Conservation (phyloP, 2,329 filamentous ascomycete genomes). For the Aspergillus sp. region DNA sequence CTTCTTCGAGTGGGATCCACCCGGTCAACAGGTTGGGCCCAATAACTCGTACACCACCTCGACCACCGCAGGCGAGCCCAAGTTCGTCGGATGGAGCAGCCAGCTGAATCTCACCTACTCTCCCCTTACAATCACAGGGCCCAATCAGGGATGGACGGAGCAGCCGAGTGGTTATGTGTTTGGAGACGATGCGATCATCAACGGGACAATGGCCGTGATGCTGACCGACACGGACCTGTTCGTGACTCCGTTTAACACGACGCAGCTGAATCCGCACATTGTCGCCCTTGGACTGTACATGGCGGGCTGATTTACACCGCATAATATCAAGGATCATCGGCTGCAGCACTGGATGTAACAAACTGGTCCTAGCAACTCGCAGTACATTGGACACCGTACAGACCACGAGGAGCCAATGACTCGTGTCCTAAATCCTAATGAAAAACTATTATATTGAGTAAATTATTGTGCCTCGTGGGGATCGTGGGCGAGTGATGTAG, state of each 20-base stretch:
- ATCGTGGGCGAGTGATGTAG: too few relatives aligned
- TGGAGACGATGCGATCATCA: conserved; percentile 66
- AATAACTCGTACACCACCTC: conserved; percentile 13
- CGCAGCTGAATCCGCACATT: conserved; percentile 72
- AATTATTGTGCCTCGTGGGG: too few relatives aligned
- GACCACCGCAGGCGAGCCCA: conserved; percentile 7
- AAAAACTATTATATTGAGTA: too few relatives aligned
- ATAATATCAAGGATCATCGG: too few relatives aligned
- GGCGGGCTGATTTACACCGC: conserved; percentile 56
- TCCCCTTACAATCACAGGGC: conserved; percentile 8
- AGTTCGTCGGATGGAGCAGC: conserved; percentile 11
- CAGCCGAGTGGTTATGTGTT: conserved; percentile 39
- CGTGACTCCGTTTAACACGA: conserved; percentile 78
- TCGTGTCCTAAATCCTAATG: too few relatives aligned
- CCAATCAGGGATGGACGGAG: conserved; percentile 2
- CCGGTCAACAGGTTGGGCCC: conserved; percentile 1
- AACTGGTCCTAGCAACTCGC: too few relatives aligned
- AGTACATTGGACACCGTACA: too few relatives aligned
- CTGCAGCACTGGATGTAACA: too few relatives aligned
- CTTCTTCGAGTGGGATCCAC: conserved; percentile 7
- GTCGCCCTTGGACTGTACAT: conserved; percentile 74
- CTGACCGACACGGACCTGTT: too few relatives aligned
- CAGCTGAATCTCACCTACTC: conserved; percentile 16
- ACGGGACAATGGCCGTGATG: conserved; percentile 79
- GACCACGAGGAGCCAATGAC: too few relatives aligned